Evolutionary conservation across 495 filamentous ascomycete genomes (phyloP), one percentile per base, ranked within the genome.

Genomic region (Echria macrotheca): DNA sequence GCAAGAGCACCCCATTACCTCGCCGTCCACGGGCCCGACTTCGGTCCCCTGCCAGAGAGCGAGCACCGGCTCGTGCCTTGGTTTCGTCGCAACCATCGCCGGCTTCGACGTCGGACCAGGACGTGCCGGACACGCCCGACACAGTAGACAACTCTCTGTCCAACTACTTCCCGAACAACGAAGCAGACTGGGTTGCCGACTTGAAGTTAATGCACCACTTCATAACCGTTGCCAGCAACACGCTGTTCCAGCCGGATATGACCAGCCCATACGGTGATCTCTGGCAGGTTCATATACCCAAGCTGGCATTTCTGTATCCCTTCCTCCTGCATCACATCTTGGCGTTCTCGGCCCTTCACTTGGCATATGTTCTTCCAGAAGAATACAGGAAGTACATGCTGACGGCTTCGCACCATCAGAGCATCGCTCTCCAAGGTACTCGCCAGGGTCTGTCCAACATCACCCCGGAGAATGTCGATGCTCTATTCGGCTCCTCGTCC

Each of bases 291-390:
- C 49, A 54, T 7, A 43, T 60, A 5, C 60, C 61, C 4, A 39
- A 41, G 37, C 47, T 46, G 14, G 56, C 56, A 10, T 60, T 63
- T 28, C 8, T 15, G 12, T 51, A 63, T 47, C 12, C 44, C 19
- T 65, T 61, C 42, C 48, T 65, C 5, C 49, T 62, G 2, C 63
- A 66, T 44, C 56, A 60, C 38, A 48, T 66, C 22, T 50, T 66
- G 10, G 56, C 63, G 22, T 49, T 51, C 5, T 25, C 61, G 0
- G 56, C 63, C 25, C 58, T 56, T 26, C 56, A 66, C 48, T 56
- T 60, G 9, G 63, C 58, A 22, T 47, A 53, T 22, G 53, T 62
- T 5, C 24, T 54, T 5, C 54, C 52, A 0, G 28, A 50, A 3
- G 43, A 51, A 2, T 33, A 51, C 9, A n/a, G 44, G 4, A 41